Percentiles rank a stretch among this genome's conserved stretches.
Conservation (phyloP, 2,329 filamentous ascomycete genomes). For the Cryphonectria naterciae region DNA sequence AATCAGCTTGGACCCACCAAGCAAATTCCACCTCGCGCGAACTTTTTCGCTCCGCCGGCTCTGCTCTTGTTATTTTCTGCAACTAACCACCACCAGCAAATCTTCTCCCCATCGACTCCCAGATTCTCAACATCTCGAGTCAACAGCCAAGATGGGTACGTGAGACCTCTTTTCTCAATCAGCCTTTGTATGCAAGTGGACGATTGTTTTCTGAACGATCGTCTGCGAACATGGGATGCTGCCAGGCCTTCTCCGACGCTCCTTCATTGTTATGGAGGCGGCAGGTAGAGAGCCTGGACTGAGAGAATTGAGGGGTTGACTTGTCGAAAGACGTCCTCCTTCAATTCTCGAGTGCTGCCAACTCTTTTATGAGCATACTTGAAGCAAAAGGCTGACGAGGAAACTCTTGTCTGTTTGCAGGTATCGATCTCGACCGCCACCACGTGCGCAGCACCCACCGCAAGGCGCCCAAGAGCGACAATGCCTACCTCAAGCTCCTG, state of each 20-base stretch:
- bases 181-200: constrained; percentile 58
- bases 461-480: constrained; percentile 93
- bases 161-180: constrained; percentile 44
- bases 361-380: constrained; percentile 62
- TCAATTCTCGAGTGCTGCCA: constrained; percentile 34
- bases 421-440: constrained; percentile 74
- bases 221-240: constrained; percentile 30
- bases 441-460: constrained; percentile 77
- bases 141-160: constrained; percentile 65
- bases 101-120: constrained; percentile 36
- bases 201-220: constrained; percentile 23
- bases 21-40: constrained; percentile 26
- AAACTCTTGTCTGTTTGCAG: constrained; percentile 54
- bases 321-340: constrained; percentile 28
- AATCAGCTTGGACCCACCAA: constrained; percentile 27
- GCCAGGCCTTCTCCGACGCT: constrained; percentile 21
- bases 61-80: constrained; percentile 32
- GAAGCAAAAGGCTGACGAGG: constrained; percentile 63
- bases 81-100: constrained; percentile 42
- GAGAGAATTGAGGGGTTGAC: constrained; percentile 17
- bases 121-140: constrained; percentile 39
- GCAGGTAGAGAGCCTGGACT: constrained; percentile 17
- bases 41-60: constrained; percentile 26
- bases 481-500: constrained; percentile 95
- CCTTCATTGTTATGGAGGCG: constrained; percentile 9